Evolutionary conservation across 1,284 basidiomycete genomes (phyloP), one percentile per base, ranked within the genome.

Genomic region (Ceratobasidium sp.): DNA sequence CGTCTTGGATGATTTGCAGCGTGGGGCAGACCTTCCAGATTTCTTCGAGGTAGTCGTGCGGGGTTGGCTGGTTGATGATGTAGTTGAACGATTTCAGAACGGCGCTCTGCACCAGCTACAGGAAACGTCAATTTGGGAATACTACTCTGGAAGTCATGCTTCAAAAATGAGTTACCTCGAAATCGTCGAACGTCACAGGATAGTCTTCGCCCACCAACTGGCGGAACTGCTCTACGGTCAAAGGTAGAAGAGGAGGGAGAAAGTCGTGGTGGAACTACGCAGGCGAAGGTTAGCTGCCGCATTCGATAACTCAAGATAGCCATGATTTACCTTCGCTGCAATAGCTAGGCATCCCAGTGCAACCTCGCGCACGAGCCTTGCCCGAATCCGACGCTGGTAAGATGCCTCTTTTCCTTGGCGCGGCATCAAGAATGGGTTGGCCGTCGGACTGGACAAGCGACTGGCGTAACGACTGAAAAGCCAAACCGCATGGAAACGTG

Each of bases 31-130:
- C n/a, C 16, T 26, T 43, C 63, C 63, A 67, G 21, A 67, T 23
- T 50, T 67, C 63, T 35, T 67, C n/a, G n/a, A 67, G 63, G 35
- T 67, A 67, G 11, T 49, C 63, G 30, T 64, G 63, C 16, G 63
- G 63, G 14, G 63, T 67, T 14, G 63, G 63, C 46, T 67, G 63
- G 21, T 67, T 41, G n/a, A 67, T 23, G 11, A 55, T 55, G 35
- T 67, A 67, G 21, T 55, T 43, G 21, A 67, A 67, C 44, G 63
- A 67, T 13, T 35, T 49, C 4, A 67, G 47, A 8, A 67, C 30
- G 18, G 26, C 55, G 14, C 55, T 67, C 44, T 67, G 63, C 8
- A 55, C 21, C 18, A 67, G 35, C 63, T 67, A 14, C 14, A 30
- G 44, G 50, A 35, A 64, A 1, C 6, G 26, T 50, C 14, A 50